A percentile compares a stretch with the other conserved stretches of the same genome.
Conservation (phyloP, 306 rosid genomes). For the Quercus bicolor region DNA sequence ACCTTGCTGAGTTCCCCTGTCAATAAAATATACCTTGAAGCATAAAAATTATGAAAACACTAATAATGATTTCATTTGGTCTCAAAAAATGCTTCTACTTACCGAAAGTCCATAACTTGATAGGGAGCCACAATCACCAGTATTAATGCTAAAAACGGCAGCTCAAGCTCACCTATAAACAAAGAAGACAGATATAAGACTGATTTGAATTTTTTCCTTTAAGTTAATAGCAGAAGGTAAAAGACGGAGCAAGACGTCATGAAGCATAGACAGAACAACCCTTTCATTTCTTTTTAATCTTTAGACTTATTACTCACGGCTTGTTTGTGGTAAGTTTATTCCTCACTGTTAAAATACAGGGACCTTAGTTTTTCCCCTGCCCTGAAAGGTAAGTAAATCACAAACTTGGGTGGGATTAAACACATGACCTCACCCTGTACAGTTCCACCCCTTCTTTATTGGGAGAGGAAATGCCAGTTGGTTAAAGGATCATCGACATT, state of each 20-base stretch:
- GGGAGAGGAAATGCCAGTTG: not conserved
- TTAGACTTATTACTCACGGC: not conserved
- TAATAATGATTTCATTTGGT: not conserved
- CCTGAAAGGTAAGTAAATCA: no score
- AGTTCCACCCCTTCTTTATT: not conserved
- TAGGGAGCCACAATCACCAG: constrained; percentile 74
- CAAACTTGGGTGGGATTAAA: no score
- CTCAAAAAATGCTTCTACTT: constrained; percentile 16
- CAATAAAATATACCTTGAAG: constrained; percentile 21
- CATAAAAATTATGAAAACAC: not conserved
- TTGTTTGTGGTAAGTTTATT: not conserved
- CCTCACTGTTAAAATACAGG: not conserved
- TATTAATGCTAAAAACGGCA: constrained; percentile 74
- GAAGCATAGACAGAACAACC: not conserved
- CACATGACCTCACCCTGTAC: not conserved
- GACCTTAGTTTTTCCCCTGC: not conserved
- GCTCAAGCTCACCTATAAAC: constrained; percentile 75
- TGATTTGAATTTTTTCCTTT: not conserved
- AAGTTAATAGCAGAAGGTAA: constrained; percentile 5
- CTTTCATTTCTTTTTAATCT: constrained; percentile 1
- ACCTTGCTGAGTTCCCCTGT: constrained; percentile 82
- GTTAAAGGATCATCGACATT: not conserved
- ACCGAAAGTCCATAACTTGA: constrained; percentile 58
- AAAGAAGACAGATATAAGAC: constrained; percentile 8
- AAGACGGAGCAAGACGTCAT: constrained; percentile 15